These are phyloP conservation scores for Erythrophleum ivorense DNA, from an alignment of 331 rosid species.

Conservation along the genomic window DNA sequence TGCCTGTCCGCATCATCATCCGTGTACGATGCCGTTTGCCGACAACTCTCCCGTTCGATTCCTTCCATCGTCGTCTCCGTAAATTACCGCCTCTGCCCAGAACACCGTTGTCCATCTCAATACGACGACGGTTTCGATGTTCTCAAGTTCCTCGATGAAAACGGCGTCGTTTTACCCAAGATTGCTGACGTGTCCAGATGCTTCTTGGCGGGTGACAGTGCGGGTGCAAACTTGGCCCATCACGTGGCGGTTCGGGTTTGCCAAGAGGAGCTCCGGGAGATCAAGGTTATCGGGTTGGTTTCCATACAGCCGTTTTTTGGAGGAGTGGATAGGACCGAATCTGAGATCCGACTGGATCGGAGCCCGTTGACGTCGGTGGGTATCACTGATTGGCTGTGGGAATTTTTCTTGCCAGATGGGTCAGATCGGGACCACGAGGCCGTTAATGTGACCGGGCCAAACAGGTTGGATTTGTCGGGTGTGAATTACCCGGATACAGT, in stretches of 20 bases:
- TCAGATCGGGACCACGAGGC: not conserved
- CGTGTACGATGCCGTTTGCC: not conserved
- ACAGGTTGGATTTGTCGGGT: slow-evolving; percentile 38
- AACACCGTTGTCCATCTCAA: not conserved
- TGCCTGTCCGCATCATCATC: not conserved
- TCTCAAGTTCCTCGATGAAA: not conserved
- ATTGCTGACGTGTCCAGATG: not conserved
- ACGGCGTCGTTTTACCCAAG: not conserved
- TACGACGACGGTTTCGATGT: not conserved
- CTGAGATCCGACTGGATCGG: not conserved
- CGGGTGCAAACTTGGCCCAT: not conserved
- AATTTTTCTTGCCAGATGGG: not conserved
- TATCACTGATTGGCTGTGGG: not conserved
- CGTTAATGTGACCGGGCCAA: slow-evolving; percentile 33
- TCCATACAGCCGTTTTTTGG: not conserved
- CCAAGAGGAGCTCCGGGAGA: not conserved
- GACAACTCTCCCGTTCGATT: not conserved
- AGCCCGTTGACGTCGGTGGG: not conserved
- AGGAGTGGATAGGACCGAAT: not conserved
- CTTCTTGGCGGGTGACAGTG: not conserved
- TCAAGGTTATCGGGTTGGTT: not conserved
- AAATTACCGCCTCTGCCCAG: not conserved
- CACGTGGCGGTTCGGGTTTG: not conserved
- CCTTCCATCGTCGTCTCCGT: not conserved
- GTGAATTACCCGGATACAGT: slow-evolving; percentile 48